Conservation (phyloP, 2,329 filamentous ascomycete genomes). For the Madurella mycetomatis region DNA sequence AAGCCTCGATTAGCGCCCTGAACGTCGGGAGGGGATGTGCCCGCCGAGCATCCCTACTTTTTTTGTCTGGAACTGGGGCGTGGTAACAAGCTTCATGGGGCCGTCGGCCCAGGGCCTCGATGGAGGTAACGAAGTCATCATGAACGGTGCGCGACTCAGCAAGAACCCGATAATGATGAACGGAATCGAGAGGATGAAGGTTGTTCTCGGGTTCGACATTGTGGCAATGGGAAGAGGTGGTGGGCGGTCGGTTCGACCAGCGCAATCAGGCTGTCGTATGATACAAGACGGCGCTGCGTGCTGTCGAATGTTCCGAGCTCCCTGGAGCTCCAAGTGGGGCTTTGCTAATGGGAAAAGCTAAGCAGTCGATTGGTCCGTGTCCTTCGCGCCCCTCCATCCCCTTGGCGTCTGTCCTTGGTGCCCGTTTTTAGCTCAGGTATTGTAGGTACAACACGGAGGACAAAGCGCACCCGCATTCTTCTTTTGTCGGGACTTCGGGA, state of each 20-base stretch:
- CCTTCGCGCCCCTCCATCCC: too few relatives aligned
- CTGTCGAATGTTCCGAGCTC: neutral
- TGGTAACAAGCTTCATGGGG: constrained; percentile 51
- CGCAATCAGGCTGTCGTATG: constrained; percentile 15
- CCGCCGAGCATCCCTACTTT: constrained; percentile 35
- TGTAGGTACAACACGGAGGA: too few relatives aligned
- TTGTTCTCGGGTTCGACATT: constrained; percentile 19
- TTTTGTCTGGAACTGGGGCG: constrained; percentile 49
- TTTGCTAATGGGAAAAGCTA: constrained; percentile 2
- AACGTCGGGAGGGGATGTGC: neutral
- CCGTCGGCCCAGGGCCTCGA: constrained; percentile 48
- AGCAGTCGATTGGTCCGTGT: constrained; percentile 1
- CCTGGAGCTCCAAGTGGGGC: neutral
- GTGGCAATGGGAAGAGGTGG: neutral
- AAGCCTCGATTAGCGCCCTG: neutral
- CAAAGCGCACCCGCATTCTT: too few relatives aligned
- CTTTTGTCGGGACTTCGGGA: too few relatives aligned
- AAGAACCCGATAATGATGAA: constrained; percentile 32
- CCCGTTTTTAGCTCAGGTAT: too few relatives aligned
- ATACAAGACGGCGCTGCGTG: constrained; percentile 3
- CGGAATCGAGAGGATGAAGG: constrained; percentile 21
- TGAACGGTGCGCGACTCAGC: constrained; percentile 35
- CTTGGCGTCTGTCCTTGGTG: too few relatives aligned
- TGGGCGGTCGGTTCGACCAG: neutral
- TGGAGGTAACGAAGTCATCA: constrained; percentile 35